Base-by-base conservation (phyloP, 352 stramenopile genomes). In the Pythium graminicola region DNA sequence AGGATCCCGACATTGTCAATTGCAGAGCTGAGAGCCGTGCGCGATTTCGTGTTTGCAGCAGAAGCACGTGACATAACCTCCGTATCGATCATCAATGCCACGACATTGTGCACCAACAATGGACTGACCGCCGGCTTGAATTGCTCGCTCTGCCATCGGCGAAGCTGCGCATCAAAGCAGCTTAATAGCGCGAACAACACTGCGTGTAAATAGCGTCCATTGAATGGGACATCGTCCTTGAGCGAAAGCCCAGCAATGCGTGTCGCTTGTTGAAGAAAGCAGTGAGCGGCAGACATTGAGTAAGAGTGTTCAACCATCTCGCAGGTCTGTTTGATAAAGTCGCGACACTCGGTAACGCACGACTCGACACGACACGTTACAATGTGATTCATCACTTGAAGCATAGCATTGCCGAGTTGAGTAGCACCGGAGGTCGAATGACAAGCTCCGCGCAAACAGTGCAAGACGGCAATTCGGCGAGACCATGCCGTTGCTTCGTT, bases 351-450 rank as follows among this genome's bases (percentile, higher is more conserved):
- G 5, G 57, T 50, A 14, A 70, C 70, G 19, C 85, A 76, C 2
- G 22, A 28, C 40, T 53, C 40, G 28, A 51, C 73, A 26, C 54
- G 26, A 19, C 76, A 87, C 1, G 19, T 62, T 1, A 62, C 39
- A 2, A 84, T 44, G 44, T 89, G 79, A 3, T 55, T 57, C 17
- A 85, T 31, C 22, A 89, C 43, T 19, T 67, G 24, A 23, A 82
- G 42, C 6, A 89, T 51, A 2, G 60, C 52, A 7, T 67, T 60
- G 3, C 66, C 79, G 10, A 87, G 57, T 43, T 72, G 47, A 29
- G 55, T 42, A 22, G 67, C 60, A n/a, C 62, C 68, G 26, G 57
- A 44, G 19, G 49, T 66, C 2, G 73, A 86, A 39, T 73, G 73
- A 53, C 72, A 82, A 2, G 60, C 70, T 6, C 63, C 52, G 1